A percentile compares a stretch with the other conserved stretches of the same genome.
Evolutionary conservation across 805 yeast species (phyloP).

Genomic region (Kazachstania kunashirensis): DNA sequence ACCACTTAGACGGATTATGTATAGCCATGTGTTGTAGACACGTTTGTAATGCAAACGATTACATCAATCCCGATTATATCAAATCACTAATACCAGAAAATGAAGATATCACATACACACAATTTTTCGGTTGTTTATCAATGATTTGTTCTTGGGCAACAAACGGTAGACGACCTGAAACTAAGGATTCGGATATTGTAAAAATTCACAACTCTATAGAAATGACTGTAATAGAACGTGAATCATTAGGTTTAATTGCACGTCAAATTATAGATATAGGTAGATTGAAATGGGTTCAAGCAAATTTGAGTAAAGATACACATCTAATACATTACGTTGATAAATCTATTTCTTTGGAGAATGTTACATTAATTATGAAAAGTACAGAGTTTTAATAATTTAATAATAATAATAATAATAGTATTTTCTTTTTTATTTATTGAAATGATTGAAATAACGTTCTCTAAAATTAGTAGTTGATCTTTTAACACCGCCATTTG

Average conservation of each 20-base stretch:
- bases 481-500: slow-evolving; percentile 36
- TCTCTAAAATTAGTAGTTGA: slow-evolving; percentile 57
- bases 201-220: slow-evolving; percentile 28
- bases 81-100: slow-evolving; percentile 33
- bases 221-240: slow-evolving; percentile 40
- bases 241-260: slow-evolving; percentile 53
- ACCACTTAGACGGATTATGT: slow-evolving; percentile 43
- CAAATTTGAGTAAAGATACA: slow-evolving; percentile 36
- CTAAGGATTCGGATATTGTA: slow-evolving; percentile 29
- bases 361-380: slow-evolving; percentile 42
- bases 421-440: slow-evolving; percentile 10
- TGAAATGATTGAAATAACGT: slow-evolving; percentile 64
- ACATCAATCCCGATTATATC: slow-evolving; percentile 22
- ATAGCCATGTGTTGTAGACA: slow-evolving; percentile 95
- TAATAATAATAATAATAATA: neutral
- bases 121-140: slow-evolving; percentile 40
- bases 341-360: slow-evolving; percentile 55
- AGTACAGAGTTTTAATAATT: neutral
- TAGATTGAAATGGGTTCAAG: slow-evolving; percentile 33
- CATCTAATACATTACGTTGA: slow-evolving; percentile 52
- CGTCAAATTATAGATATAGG: slow-evolving; percentile 70
- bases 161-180: slow-evolving; percentile 45
- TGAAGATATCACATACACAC: slow-evolving; percentile 11
- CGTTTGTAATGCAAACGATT: slow-evolving; percentile 51
- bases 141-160: slow-evolving; percentile 87